Conservation (phyloP, 2,329 filamentous ascomycete genomes). For the Xylaria sp. region DNA sequence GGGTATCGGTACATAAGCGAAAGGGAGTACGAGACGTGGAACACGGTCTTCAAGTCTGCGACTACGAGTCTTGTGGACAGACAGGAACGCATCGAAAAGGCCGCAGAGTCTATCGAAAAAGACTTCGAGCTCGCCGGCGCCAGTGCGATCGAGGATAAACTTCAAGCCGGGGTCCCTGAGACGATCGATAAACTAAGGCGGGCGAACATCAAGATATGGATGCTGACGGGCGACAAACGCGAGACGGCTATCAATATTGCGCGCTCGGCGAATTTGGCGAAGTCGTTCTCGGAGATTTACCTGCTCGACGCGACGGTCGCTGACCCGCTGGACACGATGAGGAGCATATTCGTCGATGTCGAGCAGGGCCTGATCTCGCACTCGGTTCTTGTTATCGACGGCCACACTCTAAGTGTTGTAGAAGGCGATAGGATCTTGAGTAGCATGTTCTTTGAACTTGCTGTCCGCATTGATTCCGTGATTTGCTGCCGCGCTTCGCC, state of each 20-base stretch:
- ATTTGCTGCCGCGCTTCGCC: conserved; percentile 94
- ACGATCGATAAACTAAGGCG: conserved; percentile 85
- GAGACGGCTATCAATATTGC: conserved; percentile 91
- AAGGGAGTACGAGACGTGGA: conserved; percentile 79
- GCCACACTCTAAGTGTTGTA: conserved; percentile 78
- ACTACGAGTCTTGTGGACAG: conserved; percentile 81
- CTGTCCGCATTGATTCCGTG: conserved; percentile 84
- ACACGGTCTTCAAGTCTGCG: conserved; percentile 78
- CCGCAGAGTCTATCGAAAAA: conserved; percentile 81
- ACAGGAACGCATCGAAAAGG: conserved; percentile 79
- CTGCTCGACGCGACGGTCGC: conserved; percentile 75
- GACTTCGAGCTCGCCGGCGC: conserved; percentile 82
- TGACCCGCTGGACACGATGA: conserved; percentile 73
- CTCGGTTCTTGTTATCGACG: conserved; percentile 86
- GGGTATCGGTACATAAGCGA: conserved; percentile 80
- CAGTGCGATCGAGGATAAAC: conserved; percentile 89
- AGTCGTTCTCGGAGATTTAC: conserved; percentile 77
- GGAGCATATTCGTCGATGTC: conserved; percentile 72
- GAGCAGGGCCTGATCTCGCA: conserved; percentile 67
- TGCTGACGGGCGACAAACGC: conserved; percentile 89
- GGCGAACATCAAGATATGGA: conserved; percentile 91
- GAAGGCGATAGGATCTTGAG: conserved; percentile 65
- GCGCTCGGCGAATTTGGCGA: conserved; percentile 76
- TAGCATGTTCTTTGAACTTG: conserved; percentile 79
- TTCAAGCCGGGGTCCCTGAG: conserved; percentile 86